phyloP scores from a whole-genome alignment of 164 flowering plant species.

The Nelumbo lutea region DNA sequence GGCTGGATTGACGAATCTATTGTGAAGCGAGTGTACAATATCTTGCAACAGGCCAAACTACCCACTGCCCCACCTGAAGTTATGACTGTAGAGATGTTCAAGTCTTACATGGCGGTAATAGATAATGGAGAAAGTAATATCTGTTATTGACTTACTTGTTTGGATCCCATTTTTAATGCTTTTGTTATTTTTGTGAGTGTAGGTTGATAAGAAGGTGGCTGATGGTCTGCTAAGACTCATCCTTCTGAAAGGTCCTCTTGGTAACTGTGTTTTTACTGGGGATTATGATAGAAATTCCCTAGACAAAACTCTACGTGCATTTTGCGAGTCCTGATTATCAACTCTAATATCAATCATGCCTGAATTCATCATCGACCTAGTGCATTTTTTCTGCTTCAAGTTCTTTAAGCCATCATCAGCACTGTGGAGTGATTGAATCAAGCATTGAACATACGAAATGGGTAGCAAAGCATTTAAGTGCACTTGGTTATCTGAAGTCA shows the following conservation, averaged over 20 bases:
- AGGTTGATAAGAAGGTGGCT: slow-evolving; percentile 99
- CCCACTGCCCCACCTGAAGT: slow-evolving; percentile 79
- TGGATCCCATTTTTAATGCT: neutral
- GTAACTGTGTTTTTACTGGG: slow-evolving; percentile 92
- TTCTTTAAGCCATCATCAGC: no score
- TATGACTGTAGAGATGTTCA: slow-evolving; percentile 93
- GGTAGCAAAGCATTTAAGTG: no score
- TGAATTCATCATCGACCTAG: slow-evolving; percentile 1
- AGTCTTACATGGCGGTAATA: slow-evolving; percentile 90
- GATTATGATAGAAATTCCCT: slow-evolving; percentile 84
- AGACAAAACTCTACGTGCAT: slow-evolving; percentile 82
- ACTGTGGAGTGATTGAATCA: no score
- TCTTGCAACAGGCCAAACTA: slow-evolving; percentile 70
- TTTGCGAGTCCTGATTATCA: slow-evolving; percentile 57
- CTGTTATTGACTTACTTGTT: neutral
- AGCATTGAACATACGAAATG: no score
- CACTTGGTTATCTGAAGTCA: no score
- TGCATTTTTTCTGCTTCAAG: neutral
- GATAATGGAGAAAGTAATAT: neutral
- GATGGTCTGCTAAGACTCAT: slow-evolving; percentile 94
- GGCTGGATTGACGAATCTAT: slow-evolving; percentile 97
- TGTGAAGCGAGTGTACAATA: slow-evolving; percentile 52
- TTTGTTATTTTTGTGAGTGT: slow-evolving; percentile 6
- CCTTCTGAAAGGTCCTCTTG: slow-evolving; percentile 90
- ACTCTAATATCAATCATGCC: neutral